Base-by-base conservation (phyloP, 768 basidiomycete genomes). In the Boletus tomentosulus region DNA sequence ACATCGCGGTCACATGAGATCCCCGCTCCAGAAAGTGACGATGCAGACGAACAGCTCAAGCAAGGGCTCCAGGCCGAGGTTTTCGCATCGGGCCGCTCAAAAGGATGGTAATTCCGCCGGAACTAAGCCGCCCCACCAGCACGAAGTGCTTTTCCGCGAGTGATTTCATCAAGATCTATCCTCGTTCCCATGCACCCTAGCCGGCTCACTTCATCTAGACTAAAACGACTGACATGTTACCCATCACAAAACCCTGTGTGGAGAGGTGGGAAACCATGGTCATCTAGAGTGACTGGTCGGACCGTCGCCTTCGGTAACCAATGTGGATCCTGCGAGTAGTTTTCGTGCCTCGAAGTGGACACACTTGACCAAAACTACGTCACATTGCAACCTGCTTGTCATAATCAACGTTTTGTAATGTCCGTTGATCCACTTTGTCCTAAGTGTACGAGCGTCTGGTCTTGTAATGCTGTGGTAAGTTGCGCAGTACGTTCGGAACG, bases 1-100 rank as follows among this genome's bases (percentile, higher is more conserved):
- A 64, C 65, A 39, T 62, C 80, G 52, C 66, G 69, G 48, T 70
- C 59, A 63, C 22, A 66, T 72, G 42, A 69, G 77, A 54, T 61
- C 60, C 25, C 57, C 9, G 49, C 42, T 27, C 44, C 56, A 10
- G 57, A 55, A 1, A 19, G 19, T 19, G 48, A 57, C 42, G 60
- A 54, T 33, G 53, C 52, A 41, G 51, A 64, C 50, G 57, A 54
- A 41, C 56, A 51, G 15, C 38, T 39, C 12, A 33, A 56, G 30
- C 62, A 57, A 35, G 37, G 48, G 4, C 37, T 56, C 42, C 64
- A 59, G 46, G 41, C 59, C 13, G 63, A 63, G 22, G 51, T 47
- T 35, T 54, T 61, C 51, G 66, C 59, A 41, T 63, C 63, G 31
- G 71, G 34, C 76, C 76, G 3, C 63, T 79, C 53, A 71, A 70